phyloP scores from a whole-genome alignment of 768 basidiomycete genomes.

The Lactarius psammicola region DNA sequence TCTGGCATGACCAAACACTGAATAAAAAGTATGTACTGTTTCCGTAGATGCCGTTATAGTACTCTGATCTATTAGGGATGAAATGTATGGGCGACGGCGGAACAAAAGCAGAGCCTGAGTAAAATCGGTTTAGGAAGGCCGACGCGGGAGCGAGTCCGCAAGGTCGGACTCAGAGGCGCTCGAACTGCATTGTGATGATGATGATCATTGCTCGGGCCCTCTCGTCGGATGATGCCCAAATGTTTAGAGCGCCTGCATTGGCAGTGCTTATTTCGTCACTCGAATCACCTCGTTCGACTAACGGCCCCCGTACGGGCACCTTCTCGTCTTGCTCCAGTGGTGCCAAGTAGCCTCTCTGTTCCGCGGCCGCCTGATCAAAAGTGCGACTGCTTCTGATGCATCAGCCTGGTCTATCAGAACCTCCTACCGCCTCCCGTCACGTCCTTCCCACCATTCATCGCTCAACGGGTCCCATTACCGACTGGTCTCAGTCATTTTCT shows the following conservation, averaged over 20 bases:
- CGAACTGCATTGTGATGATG: background rate
- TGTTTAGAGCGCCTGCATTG: conserved; percentile 7
- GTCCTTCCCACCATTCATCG: background rate
- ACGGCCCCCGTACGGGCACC: conserved; percentile 21
- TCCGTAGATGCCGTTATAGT: background rate
- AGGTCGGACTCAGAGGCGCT: no score
- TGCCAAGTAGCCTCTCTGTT: background rate
- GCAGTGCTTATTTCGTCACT: conserved; percentile 13
- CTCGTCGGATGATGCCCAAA: conserved; percentile 13
- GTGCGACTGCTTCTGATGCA: conserved; percentile 12
- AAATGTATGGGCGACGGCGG: background rate
- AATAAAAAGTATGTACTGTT: background rate
- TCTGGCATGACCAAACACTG: background rate
- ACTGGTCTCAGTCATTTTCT: conserved; percentile 17
- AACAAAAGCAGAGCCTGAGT: background rate
- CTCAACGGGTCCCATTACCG: background rate
- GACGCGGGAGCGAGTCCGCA: background rate
- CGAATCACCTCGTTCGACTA: conserved; percentile 4
- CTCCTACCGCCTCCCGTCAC: conserved; percentile 18
- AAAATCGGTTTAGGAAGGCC: background rate
- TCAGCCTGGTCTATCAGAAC: conserved; percentile 9
- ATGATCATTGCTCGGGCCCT: conserved; percentile 16
- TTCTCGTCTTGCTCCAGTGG: conserved; percentile 9
- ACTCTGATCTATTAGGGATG: background rate
- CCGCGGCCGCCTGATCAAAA: conserved; percentile 21